phyloP scores from a whole-genome alignment of 148 eudicot genomes.

The Heliosperma pusillum region DNA sequence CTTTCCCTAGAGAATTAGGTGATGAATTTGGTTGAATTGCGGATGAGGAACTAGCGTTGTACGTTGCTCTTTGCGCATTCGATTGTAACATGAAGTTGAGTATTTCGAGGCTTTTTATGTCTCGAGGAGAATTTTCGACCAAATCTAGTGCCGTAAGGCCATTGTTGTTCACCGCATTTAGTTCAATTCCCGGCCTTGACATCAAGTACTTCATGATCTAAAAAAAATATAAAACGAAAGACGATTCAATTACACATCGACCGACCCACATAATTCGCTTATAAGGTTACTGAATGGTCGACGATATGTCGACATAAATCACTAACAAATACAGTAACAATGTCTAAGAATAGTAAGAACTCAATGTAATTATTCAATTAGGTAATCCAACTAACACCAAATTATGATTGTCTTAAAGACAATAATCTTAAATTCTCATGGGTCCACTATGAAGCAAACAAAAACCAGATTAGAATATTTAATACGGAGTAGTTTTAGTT shows the following conservation, averaged over 20 bases:
- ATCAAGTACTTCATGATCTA: constrained; percentile 34
- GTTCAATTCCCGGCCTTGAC: constrained; percentile 15
- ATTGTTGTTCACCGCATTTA: constrained; percentile 25
- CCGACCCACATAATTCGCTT: too few species aligned
- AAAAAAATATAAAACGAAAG: background rate
- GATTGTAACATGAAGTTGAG: constrained; percentile 27
- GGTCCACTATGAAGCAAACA: background rate
- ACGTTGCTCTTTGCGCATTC: constrained; percentile 8
- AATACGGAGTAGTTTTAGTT: too few species aligned
- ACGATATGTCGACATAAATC: too few species aligned
- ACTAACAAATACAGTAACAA: too few species aligned
- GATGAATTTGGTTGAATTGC: background rate
- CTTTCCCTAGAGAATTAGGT: background rate
- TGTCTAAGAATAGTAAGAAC: too few species aligned
- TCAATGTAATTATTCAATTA: too few species aligned
- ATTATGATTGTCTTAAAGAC: too few species aligned
- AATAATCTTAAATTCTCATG: too few species aligned
- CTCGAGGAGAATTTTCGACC: constrained; percentile 38
- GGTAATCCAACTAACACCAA: too few species aligned
- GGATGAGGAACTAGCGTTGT: background rate
- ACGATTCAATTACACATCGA: background rate
- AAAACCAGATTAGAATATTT: background rate
- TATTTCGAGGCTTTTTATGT: constrained; percentile 32
- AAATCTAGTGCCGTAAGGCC: constrained; percentile 35
- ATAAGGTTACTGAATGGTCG: too few species aligned